Conservation (phyloP, 1,284 basidiomycete genomes). For the Rhodofomes roseus region DNA sequence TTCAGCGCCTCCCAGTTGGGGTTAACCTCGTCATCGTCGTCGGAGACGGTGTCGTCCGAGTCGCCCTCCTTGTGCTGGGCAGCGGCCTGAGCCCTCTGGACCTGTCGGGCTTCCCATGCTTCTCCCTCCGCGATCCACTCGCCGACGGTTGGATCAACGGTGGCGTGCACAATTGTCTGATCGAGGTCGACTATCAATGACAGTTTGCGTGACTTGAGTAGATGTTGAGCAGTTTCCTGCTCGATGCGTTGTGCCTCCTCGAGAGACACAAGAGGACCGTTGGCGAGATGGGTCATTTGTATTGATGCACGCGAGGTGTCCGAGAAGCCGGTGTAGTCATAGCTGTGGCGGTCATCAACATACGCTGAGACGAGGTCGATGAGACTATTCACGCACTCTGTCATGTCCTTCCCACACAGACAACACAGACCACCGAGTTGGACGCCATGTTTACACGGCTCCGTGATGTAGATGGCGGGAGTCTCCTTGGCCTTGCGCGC, state of each 20-base stretch:
- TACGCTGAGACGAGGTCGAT: constrained; percentile 7
- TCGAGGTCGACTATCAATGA: constrained; percentile 98
- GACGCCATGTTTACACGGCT: constrained; percentile 92
- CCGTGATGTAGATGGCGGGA: constrained; percentile 64
- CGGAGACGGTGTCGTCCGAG: constrained; percentile 37
- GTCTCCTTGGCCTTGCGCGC: constrained; percentile 49
- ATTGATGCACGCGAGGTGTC: constrained; percentile 79
- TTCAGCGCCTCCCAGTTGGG: constrained; percentile 87
- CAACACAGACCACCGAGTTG: constrained; percentile 92
- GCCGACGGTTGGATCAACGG: constrained; percentile 96
- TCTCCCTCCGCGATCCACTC: constrained; percentile 92
- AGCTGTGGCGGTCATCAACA: constrained; percentile 39
- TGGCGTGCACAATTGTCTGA: constrained; percentile 98
- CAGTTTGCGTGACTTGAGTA: constrained; percentile 77
- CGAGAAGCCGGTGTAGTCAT: constrained; percentile 84
- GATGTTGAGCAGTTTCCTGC: constrained; percentile 72
- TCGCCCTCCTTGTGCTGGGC: constrained; percentile 25
- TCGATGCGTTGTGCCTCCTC: constrained; percentile 91
- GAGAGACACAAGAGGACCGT: constrained; percentile 73
- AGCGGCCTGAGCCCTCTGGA: constrained; percentile 34
- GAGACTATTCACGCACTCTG: constrained; percentile 53
- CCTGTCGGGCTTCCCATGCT: constrained; percentile 61
- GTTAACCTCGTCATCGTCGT: constrained; percentile 62
- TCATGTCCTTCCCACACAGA: constrained; percentile 92
- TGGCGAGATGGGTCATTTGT: constrained; percentile 82